These are phyloP conservation scores for Amylocystis lapponica DNA, from an alignment of 768 basidiomycete species.

Conservation along the genomic window DNA sequence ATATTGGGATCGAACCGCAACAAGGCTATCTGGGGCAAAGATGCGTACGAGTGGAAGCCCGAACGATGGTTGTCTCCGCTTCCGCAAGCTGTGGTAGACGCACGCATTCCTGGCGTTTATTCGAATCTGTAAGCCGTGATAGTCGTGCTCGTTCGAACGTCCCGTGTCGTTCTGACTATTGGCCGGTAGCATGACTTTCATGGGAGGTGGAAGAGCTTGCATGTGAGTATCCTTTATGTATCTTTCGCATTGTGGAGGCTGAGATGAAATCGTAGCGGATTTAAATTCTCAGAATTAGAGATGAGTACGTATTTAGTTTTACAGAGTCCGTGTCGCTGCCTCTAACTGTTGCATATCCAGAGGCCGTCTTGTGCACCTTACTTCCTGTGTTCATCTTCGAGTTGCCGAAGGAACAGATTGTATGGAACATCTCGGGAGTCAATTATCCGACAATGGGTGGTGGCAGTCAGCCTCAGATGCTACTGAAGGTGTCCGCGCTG, in stretches of 20 bases:
- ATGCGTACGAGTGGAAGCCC: slow-evolving; percentile 37
- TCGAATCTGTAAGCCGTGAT: slow-evolving; percentile 14
- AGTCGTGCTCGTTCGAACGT: not conserved
- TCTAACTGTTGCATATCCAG: slow-evolving; percentile 1
- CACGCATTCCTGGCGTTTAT: slow-evolving; percentile 14
- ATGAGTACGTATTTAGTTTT: slow-evolving; percentile 10
- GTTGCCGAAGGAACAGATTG: slow-evolving; percentile 9
- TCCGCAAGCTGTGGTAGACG: slow-evolving; percentile 6
- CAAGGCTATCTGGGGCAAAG: slow-evolving; percentile 37
- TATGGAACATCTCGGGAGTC: slow-evolving; percentile 8
- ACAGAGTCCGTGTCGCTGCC: not conserved
- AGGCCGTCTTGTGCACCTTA: slow-evolving; percentile 11
- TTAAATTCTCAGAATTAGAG: slow-evolving; percentile 15
- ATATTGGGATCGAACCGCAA: slow-evolving; percentile 35
- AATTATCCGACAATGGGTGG: slow-evolving; percentile 2
- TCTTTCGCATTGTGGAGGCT: not conserved
- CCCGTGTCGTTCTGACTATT: not conserved
- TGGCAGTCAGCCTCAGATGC: not conserved
- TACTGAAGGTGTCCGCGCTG: not conserved
- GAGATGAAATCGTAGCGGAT: slow-evolving; percentile 7
- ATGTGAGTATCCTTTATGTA: slow-evolving; percentile 16
- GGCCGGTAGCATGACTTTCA: slow-evolving; percentile 23
- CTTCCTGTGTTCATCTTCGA: slow-evolving; percentile 14
- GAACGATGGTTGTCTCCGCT: slow-evolving; percentile 33
- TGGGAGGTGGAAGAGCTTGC: slow-evolving; percentile 24